phyloP scores from a whole-genome alignment of 2,329 filamentous ascomycete species.

The Colletotrichum navitas region DNA sequence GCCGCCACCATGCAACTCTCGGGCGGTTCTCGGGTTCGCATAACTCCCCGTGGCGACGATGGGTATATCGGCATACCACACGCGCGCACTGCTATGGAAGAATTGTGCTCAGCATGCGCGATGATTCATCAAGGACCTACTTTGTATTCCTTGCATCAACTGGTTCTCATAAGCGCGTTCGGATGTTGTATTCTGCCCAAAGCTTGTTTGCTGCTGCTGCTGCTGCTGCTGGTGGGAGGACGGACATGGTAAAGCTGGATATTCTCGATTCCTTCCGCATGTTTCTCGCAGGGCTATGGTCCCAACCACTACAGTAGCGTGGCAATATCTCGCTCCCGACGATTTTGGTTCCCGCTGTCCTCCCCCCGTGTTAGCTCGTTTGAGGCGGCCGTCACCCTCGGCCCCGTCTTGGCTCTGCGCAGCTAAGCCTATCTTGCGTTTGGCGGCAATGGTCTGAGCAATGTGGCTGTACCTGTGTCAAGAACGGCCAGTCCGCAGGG shows the following conservation, averaged over 20 bases:
- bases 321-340: not conserved
- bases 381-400: constrained; percentile 24
- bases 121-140: constrained; percentile 12
- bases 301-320: not conserved
- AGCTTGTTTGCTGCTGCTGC: not conserved
- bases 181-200: not conserved
- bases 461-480: constrained; percentile 37
- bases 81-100: not conserved
- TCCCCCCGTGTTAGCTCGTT: not conserved
- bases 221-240: too few relatives aligned
- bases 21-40: constrained; percentile 34
- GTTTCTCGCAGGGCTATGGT: not conserved
- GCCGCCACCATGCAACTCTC: constrained; percentile 36
- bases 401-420: constrained; percentile 39
- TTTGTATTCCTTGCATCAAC: not conserved
- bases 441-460: constrained; percentile 38
- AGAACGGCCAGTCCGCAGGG: not conserved
- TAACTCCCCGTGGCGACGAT: constrained; percentile 16
- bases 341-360: not conserved
- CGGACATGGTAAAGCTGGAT: not conserved
- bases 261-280: not conserved
- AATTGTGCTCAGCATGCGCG: not conserved
- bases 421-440: constrained; percentile 41
- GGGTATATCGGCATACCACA: constrained; percentile 28
- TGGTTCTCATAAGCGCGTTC: constrained; percentile 3